A percentile compares a stretch with the other conserved stretches of the same genome.
These are phyloP conservation scores for Helminthosporium solani DNA, from an alignment of 2,329 filamentous ascomycete species.

Conservation along the genomic window DNA sequence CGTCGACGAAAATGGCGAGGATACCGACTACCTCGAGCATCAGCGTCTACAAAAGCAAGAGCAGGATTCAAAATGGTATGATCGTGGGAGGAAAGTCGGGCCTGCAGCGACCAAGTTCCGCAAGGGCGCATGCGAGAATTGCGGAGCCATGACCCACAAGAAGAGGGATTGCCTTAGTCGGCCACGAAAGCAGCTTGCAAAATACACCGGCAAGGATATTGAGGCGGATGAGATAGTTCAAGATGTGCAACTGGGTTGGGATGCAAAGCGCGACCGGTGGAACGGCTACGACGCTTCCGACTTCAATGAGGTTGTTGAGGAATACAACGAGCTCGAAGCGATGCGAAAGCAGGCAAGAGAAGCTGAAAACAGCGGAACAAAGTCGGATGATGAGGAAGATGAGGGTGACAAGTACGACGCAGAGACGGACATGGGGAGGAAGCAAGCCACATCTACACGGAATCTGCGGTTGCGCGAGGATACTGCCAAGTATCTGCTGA, in stretches of 20 bases:
- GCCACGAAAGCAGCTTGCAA: slow-evolving; percentile 84
- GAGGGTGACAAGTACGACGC: slow-evolving; percentile 75
- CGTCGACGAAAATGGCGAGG: slow-evolving; percentile 67
- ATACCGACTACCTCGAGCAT: slow-evolving; percentile 89
- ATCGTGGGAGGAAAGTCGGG: slow-evolving; percentile 79
- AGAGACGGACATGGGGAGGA: slow-evolving; percentile 93
- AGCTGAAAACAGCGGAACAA: slow-evolving; percentile 45
- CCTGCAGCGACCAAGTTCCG: slow-evolving; percentile 94
- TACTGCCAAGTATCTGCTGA: slow-evolving; percentile 93
- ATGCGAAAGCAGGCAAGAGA: slow-evolving; percentile 57
- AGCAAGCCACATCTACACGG: slow-evolving; percentile 85
- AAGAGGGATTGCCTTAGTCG: slow-evolving; percentile 89
- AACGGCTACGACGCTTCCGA: slow-evolving; percentile 94
- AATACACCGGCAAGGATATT: slow-evolving; percentile 90
- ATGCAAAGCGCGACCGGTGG: slow-evolving; percentile 96
- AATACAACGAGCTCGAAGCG: slow-evolving; percentile 83
- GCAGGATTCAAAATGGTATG: slow-evolving; percentile 83
- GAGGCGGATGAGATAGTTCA: slow-evolving; percentile 87
- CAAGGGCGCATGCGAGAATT: slow-evolving; percentile 98
- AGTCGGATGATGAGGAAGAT: slow-evolving; percentile 50
- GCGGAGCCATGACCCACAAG: slow-evolving; percentile 95
- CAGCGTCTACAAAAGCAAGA: slow-evolving; percentile 77
- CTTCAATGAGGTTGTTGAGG: slow-evolving; percentile 82
- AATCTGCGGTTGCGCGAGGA: slow-evolving; percentile 93
- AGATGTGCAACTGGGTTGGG: slow-evolving; percentile 86